Evolutionary conservation across 2,329 filamentous ascomycete species (phyloP).

Genomic region (Geosmithia putterillii): DNA sequence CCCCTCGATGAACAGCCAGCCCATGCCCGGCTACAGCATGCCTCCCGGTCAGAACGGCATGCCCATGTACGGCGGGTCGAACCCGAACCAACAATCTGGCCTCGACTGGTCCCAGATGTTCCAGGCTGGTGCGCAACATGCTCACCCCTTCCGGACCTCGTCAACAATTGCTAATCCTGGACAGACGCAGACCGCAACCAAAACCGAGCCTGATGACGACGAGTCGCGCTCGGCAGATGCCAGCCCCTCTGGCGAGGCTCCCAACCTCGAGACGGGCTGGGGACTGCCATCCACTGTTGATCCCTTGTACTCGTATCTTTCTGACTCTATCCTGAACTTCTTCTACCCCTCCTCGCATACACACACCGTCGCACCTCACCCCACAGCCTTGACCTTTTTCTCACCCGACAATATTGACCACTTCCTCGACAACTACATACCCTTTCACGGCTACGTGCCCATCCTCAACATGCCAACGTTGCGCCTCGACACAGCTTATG

Average conservation of each 20-base stretch:
- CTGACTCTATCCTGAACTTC: slow-evolving; percentile 43
- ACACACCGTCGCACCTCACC: slow-evolving; percentile 34
- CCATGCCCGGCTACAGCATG: slow-evolving; percentile 54
- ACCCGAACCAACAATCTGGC: slow-evolving; percentile 48
- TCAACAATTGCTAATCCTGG: slow-evolving; percentile 52
- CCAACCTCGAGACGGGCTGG: slow-evolving; percentile 35
- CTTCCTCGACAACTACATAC: slow-evolving; percentile 58
- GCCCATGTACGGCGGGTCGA: slow-evolving; percentile 49
- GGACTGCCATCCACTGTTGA: slow-evolving; percentile 31
- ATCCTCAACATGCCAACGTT: slow-evolving; percentile 63
- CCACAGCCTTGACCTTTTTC: slow-evolving; percentile 48
- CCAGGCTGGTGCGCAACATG: slow-evolving; percentile 56
- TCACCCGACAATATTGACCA: slow-evolving; percentile 57
- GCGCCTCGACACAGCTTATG: slow-evolving; percentile 51
- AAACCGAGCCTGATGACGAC: slow-evolving; percentile 49
- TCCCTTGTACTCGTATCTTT: slow-evolving; percentile 41
- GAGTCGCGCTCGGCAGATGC: slow-evolving; percentile 35
- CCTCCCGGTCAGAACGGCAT: slow-evolving; percentile 50
- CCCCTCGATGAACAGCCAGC: slow-evolving; percentile 52
- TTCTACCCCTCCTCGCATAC: slow-evolving; percentile 38
- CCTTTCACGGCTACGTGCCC: slow-evolving; percentile 64
- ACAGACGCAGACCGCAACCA: slow-evolving; percentile 58
- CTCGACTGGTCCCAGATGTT: slow-evolving; percentile 73
- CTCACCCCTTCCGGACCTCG: not conserved
- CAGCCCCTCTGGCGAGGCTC: slow-evolving; percentile 26